Conservation (phyloP, 768 basidiomycete species). For the Suillus bovinus region DNA sequence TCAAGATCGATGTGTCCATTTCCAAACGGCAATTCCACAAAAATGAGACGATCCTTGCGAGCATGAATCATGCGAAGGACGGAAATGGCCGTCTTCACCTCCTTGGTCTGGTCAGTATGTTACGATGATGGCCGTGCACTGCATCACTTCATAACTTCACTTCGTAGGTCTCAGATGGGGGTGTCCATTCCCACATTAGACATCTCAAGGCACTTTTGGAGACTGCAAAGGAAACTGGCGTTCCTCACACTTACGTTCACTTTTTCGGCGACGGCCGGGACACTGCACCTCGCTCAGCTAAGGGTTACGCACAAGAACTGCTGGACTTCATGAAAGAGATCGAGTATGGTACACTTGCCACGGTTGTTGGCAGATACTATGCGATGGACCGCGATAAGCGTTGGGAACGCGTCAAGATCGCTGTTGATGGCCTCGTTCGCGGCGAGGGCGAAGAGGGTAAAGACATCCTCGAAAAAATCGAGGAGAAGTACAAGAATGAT, state of each 20-base stretch:
- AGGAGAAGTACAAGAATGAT: conserved; percentile 78
- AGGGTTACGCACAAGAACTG: conserved; percentile 75
- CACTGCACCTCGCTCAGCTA: conserved; percentile 84
- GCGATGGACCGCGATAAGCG: conserved; percentile 98
- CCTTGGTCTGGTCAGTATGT: conserved; percentile 70
- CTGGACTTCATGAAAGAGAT: conserved; percentile 77
- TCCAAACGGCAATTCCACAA: conserved; percentile 87
- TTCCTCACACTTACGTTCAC: conserved; percentile 88
- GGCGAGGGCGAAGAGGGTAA: conserved; percentile 61
- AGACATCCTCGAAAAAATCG: conserved; percentile 63
- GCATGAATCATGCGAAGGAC: conserved; percentile 76
- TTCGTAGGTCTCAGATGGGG: conserved; percentile 83
- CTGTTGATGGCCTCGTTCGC: conserved; percentile 79
- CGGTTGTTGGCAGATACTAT: conserved; percentile 89
- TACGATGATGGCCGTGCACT: background rate
- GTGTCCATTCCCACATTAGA: conserved; percentile 93
- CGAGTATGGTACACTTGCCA: conserved; percentile 78
- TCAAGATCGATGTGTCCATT: conserved; percentile 90
- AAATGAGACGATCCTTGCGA: conserved; percentile 67
- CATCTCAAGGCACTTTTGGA: conserved; percentile 91
- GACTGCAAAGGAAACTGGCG: conserved; percentile 81
- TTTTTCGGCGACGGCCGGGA: conserved; percentile 96
- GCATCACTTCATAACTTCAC: background rate
- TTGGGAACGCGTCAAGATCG: conserved; percentile 92
- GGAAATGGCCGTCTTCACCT: conserved; percentile 84